Percentiles rank a stretch among this genome's conserved stretches.
Conservation (phyloP, 2,329 filamentous ascomycete species). For the Chrysoporthe deuterocubensis region DNA sequence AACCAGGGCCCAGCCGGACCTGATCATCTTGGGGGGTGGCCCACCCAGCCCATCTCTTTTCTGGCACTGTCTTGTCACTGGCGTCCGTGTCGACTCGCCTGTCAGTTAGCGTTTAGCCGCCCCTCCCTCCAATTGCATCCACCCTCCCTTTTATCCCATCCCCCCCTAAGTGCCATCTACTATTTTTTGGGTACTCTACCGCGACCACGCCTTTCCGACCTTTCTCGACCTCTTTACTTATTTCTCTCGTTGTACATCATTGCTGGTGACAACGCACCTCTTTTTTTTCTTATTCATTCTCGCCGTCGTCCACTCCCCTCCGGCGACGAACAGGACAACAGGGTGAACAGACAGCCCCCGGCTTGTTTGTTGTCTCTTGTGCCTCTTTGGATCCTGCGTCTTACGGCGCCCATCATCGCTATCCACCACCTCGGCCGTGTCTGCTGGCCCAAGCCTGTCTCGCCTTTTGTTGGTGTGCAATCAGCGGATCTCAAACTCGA, state of each 20-base stretch:
- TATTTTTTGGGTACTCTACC: slow-evolving; percentile 8
- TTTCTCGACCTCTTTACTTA: neutral
- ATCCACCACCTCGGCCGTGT: slow-evolving; percentile 14
- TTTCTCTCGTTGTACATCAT: slow-evolving; percentile 4
- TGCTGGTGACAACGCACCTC: neutral
- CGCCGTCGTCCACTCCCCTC: neutral
- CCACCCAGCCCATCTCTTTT: slow-evolving; percentile 17
- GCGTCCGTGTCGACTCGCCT: neutral
- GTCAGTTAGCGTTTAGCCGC: neutral
- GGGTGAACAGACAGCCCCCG: neutral
- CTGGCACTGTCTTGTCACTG: slow-evolving; percentile 5
- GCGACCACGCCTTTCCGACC: neutral
- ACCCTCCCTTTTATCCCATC: neutral
- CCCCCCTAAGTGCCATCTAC: slow-evolving; percentile 7
- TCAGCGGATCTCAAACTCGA: slow-evolving; percentile 8
- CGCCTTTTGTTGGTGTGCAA: slow-evolving; percentile 2
- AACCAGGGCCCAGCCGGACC: neutral
- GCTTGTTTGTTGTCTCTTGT: neutral
- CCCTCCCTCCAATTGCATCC: slow-evolving; percentile 2
- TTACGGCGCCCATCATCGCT: slow-evolving; percentile 6
- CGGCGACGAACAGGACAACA: neutral
- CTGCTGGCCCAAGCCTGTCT: slow-evolving; percentile 2
- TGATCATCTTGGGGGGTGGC: neutral
- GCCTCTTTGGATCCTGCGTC: slow-evolving; percentile 2
- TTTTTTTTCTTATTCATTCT: neutral